These are phyloP conservation scores for Helotiales sp. DNA, from an alignment of 2,329 filamentous ascomycete species.

Conservation along the genomic window DNA sequence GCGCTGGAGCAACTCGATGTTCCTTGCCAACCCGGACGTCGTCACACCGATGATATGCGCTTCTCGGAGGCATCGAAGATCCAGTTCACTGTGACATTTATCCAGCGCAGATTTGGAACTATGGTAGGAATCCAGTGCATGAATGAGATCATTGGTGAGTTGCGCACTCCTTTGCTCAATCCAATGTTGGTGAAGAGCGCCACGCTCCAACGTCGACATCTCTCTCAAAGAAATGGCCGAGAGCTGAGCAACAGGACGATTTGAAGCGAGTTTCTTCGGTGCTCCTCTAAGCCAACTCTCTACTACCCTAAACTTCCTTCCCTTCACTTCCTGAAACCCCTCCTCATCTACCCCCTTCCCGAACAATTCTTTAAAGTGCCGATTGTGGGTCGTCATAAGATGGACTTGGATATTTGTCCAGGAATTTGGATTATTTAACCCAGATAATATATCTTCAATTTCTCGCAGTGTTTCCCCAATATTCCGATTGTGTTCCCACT, in stretches of 20 bases:
- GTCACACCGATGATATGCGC: conserved; percentile 53
- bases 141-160: conserved; percentile 31
- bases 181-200: conserved; percentile 30
- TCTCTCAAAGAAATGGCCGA: conserved; percentile 28
- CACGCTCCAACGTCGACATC: conserved; percentile 31
- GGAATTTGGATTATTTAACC: conserved; percentile 33
- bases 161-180: conserved; percentile 24
- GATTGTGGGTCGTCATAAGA: conserved; percentile 28
- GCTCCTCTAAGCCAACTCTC: conserved; percentile 34
- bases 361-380: conserved; percentile 32
- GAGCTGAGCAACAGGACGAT: conserved; percentile 30
- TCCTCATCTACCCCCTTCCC: conserved; percentile 30
- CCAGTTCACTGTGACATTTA: conserved; percentile 33
- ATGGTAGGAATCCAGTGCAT: conserved; percentile 31
- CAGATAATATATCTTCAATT: conserved; percentile 31
- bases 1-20: conserved; percentile 50
- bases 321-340: conserved; percentile 32
- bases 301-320: conserved; percentile 31
- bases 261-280: conserved; percentile 31
- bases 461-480: conserved; percentile 28
- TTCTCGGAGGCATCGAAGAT: conserved; percentile 32
- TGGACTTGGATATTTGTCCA: conserved; percentile 32
- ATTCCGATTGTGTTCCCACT: conserved; percentile 31
- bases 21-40: conserved; percentile 54
- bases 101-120: conserved; percentile 29